Base-by-base conservation (phyloP, 2,329 filamentous ascomycete species). In the Talaromyces albobiverticillius region DNA sequence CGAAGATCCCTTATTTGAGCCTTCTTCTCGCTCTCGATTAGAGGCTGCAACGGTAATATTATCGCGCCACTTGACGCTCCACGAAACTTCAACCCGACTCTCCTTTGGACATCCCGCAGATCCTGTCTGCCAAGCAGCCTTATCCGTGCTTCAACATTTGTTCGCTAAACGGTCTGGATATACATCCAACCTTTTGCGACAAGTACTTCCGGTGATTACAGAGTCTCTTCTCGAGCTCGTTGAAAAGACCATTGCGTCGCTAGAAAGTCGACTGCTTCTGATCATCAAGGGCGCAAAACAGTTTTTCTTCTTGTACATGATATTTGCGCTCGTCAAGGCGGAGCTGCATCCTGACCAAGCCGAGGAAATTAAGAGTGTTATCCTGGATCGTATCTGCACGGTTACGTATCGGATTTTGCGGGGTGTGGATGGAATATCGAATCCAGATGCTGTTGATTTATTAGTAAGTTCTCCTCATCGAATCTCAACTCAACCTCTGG, bases 251-350 rank as follows among this genome's bases (percentile, higher is more conserved):
- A 57, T 72, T 2, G 36, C 63, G 13, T 63, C 62, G 13, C 58
- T 72, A 6, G 68, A 72, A 56, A 57, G 54, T n/a, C 63, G 64
- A 3, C 63, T 65, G 13, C 57, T 68, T 2, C 57, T 67, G 3
- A 61, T 72, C 3, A 61, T 69, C 52, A 72, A 72, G 50, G 70
- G 70, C 2, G 69, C 69, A 2, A 72, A 71, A 41, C 68, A 72
- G 36, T 72, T 71, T 55, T 72, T 71, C 53, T 71, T 72, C 55
- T 61, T 71, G 51, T 71, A 67, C 1, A 71, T 69, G 1, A 65
- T 72, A 25, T 54, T 67, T 7, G 65, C 68, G 6, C 47, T 72
- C 4, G 69, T 68, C 29, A 71, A 71, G 51, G 54, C 64, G 20
- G 67, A 62, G 46, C 51, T 71, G 9, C 71, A 67, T 67, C 68